Evolutionary conservation across 169 alveolate genomes (phyloP).

Genomic region (Eimeria necatrix): DNA sequence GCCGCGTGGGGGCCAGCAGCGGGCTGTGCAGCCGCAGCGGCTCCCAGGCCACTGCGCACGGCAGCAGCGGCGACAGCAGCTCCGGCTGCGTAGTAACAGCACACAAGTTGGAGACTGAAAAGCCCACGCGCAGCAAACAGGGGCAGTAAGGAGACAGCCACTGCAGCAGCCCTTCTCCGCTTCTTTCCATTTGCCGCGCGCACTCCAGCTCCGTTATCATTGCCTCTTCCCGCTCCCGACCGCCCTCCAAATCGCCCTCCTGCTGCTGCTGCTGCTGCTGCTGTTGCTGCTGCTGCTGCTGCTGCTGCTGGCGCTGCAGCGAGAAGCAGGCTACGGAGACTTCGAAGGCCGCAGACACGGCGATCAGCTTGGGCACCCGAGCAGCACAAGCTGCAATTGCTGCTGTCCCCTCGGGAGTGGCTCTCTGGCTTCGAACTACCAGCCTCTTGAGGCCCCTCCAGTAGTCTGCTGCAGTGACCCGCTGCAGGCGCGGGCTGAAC

Average conservation of each 20-base stretch:
- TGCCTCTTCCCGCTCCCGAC: neutral
- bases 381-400: conserved; percentile 10
- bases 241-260: neutral
- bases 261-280: neutral
- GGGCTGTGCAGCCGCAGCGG: conserved; percentile 59
- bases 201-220: conserved; percentile 3
- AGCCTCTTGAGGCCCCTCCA: conserved; percentile 28
- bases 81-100: conserved; percentile 66
- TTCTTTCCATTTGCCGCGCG: neutral
- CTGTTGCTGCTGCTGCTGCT: conserved; percentile 22
- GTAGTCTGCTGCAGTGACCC: conserved; percentile 18
- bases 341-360: conserved; percentile 16
- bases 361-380: conserved; percentile 31
- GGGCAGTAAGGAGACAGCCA: conserved; percentile 43
- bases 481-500: neutral
- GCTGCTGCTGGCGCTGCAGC: conserved; percentile 16
- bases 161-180: conserved; percentile 31
- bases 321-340: neutral
- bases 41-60: conserved; percentile 58
- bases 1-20: conserved; percentile 60
- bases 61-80: conserved; percentile 57
- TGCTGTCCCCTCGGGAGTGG: conserved; percentile 21
- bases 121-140: conserved; percentile 7
- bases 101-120: conserved; percentile 27
- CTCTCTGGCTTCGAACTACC: conserved; percentile 1